A percentile compares a stretch with the other conserved stretches of the same genome.
phyloP scores from a whole-genome alignment of 2,329 filamentous ascomycete species.

The Pseudogymnoascus sp. region DNA sequence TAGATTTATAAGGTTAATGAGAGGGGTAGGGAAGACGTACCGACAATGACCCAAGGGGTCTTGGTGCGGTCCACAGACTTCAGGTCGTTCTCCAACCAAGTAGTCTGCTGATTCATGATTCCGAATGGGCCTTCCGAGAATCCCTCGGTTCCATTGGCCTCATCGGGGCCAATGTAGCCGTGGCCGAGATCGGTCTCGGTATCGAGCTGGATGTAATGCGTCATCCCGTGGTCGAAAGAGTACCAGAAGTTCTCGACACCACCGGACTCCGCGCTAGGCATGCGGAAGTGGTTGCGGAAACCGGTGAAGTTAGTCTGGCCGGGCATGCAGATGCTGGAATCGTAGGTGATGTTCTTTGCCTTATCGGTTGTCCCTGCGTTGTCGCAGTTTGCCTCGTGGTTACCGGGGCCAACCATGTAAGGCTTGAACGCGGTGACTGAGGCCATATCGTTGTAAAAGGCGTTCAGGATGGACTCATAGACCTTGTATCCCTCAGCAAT shows the following conservation, averaged over 20 bases:
- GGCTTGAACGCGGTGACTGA: conserved; percentile 46
- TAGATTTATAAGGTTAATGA: neutral
- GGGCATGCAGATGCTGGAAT: conserved; percentile 38
- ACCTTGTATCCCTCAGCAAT: conserved; percentile 42
- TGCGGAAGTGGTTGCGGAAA: conserved; percentile 47
- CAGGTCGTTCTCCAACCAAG: conserved; percentile 35
- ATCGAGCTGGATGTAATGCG: conserved; percentile 47
- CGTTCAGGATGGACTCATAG: conserved; percentile 49
- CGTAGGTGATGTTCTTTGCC: conserved; percentile 34
- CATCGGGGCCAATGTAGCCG: conserved; percentile 39
- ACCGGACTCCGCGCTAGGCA: conserved; percentile 41
- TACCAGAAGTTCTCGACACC: conserved; percentile 50
- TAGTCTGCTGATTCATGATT: conserved; percentile 34
- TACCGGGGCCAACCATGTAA: conserved; percentile 53
- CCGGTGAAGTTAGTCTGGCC: conserved; percentile 55
- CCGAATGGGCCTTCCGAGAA: conserved; percentile 42
- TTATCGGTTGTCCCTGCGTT: conserved; percentile 22
- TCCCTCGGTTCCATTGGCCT: conserved; percentile 24
- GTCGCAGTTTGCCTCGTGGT: conserved; percentile 49
- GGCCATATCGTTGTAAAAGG: conserved; percentile 49
- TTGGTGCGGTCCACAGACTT: conserved; percentile 23
- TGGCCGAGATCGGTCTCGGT: conserved; percentile 49
- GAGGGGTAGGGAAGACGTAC: conserved; percentile 10
- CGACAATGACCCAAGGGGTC: conserved; percentile 24
- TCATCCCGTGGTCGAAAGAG: conserved; percentile 52